These are phyloP conservation scores for Solanum tarapatanum DNA, from an alignment of 257 asterid genomes.

Conservation along the genomic window DNA sequence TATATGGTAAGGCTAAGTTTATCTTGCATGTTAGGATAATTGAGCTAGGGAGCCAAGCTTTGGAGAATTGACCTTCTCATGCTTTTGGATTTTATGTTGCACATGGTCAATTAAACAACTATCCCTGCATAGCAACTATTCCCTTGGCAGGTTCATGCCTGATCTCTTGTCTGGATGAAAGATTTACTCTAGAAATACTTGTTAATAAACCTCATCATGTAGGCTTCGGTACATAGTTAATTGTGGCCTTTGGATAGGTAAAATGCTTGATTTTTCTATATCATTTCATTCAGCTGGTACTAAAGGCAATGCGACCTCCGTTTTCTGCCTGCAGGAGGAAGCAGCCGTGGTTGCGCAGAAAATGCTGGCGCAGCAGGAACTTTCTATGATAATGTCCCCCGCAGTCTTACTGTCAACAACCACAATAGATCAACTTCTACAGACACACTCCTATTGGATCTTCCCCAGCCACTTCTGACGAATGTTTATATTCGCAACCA, in stretches of 20 bases:
- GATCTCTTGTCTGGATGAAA: not conserved
- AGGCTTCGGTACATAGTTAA: not conserved
- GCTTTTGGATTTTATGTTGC: not conserved
- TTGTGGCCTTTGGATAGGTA: not conserved
- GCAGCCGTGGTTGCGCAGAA: constrained; percentile 80
- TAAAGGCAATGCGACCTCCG: constrained; percentile 11
- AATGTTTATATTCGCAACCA: constrained; percentile 71
- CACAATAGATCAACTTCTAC: constrained; percentile 66
- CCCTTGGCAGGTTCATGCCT: not conserved
- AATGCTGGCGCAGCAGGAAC: constrained; percentile 99
- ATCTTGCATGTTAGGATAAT: not conserved
- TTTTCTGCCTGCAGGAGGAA: constrained; percentile 64
- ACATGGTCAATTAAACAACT: not conserved
- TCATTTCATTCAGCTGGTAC: not conserved
- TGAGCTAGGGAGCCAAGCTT: not conserved
- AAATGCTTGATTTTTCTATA: not conserved
- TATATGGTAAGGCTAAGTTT: constrained; percentile 43
- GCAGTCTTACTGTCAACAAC: constrained; percentile 89
- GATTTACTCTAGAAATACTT: not conserved
- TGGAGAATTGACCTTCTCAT: not conserved
- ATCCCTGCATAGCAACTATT: not conserved
- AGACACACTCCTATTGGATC: constrained; percentile 88
- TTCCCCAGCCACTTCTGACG: constrained; percentile 85
- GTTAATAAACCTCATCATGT: not conserved
- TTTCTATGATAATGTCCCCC: constrained; percentile 84